Evolutionary conservation across 768 basidiomycete genomes (phyloP), one percentile per base, ranked within the genome.

Genomic region (Cyathus striatus): DNA sequence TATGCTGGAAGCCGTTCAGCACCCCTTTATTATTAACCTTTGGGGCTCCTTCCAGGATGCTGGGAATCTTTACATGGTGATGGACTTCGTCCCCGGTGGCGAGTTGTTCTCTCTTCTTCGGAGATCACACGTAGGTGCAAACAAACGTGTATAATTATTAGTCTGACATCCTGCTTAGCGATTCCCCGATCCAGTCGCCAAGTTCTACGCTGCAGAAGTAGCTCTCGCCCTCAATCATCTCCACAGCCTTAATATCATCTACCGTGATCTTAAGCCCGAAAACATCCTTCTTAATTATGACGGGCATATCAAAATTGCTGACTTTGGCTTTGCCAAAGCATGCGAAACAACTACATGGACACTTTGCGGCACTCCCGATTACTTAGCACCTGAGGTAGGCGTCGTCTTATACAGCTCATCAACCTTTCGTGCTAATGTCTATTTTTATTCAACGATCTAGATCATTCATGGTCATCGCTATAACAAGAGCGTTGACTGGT

Each of bases 261-360:
- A 98, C 62, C 90, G 95, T n/a, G 95, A 98, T 64, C 77, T 98
- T 37, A 98, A 99, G 63, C 96, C 96, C 1, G 96, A 99, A 60
- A 97, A 97, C 58, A 87, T 97, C 38, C 75, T 97, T 23, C 78
- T 97, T 40, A 91, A 87, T 49, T 75, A 81, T n/a, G 93, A 96
- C 57, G 94, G 94, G 0, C 94, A 97, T 61, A 91, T 97, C 65
- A 96, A 95, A 65, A 83, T 97, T 24, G 91, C 93, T 14, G 94
- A 97, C 60, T 97, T 97, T 54, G 94, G 94, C 13, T 96, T 97
- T 57, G 93, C 96, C 4, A 98, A 98, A 59, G 68, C 76, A 27
- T 92, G 94, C 49, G 74, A 81, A 40, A 86, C 81, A 36, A 83
- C 87, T 26, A 95, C 93, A 9, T 97, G 88, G 82, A 99, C 96